Percentiles rank a stretch among this genome's conserved stretches.
These are phyloP conservation scores for Trichoderma asperelloides DNA, from an alignment of 495 filamentous ascomycete species.

Conservation along the genomic window DNA sequence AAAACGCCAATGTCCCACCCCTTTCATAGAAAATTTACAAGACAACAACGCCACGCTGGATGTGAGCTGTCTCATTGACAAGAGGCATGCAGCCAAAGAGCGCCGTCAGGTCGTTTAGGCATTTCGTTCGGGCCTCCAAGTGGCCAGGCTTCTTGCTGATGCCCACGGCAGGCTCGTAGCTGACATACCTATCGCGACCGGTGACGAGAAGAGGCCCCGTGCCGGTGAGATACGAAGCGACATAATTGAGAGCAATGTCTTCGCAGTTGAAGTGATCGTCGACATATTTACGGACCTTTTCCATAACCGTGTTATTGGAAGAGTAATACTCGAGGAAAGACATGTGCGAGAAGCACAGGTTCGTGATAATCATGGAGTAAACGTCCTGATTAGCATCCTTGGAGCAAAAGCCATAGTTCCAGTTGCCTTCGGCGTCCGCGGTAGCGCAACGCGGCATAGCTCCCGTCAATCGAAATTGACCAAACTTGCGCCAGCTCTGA, in stretches of 20 bases:
- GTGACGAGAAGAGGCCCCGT: slow-evolving; percentile 13
- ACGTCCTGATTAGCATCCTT: slow-evolving; percentile 6
- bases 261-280: slow-evolving; percentile 19
- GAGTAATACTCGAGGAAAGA: slow-evolving; percentile 17
- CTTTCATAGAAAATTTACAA: background rate
- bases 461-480: slow-evolving; percentile 12
- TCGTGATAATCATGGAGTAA: slow-evolving; percentile 16
- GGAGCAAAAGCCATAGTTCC: slow-evolving; percentile 12
- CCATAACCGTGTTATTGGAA: slow-evolving; percentile 12
- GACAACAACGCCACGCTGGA: slow-evolving; percentile 2
- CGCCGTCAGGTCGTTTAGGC: slow-evolving; percentile 12
- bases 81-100: slow-evolving; percentile 14
- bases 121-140: slow-evolving; percentile 10
- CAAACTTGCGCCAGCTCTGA: slow-evolving; percentile 16
- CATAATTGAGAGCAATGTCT: slow-evolving; percentile 16
- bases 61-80: slow-evolving; percentile 10
- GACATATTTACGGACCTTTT: slow-evolving; percentile 14
- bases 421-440: slow-evolving; percentile 2
- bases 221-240: slow-evolving; percentile 15
- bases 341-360: slow-evolving; percentile 15
- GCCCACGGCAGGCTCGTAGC: slow-evolving; percentile 13
- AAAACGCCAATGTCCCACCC: background rate
- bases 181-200: slow-evolving; percentile 11
- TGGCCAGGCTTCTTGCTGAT: slow-evolving; percentile 14
- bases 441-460: slow-evolving; percentile 13